phyloP scores from a whole-genome alignment of 208 protist genomes.

The Leishmania tropica region DNA sequence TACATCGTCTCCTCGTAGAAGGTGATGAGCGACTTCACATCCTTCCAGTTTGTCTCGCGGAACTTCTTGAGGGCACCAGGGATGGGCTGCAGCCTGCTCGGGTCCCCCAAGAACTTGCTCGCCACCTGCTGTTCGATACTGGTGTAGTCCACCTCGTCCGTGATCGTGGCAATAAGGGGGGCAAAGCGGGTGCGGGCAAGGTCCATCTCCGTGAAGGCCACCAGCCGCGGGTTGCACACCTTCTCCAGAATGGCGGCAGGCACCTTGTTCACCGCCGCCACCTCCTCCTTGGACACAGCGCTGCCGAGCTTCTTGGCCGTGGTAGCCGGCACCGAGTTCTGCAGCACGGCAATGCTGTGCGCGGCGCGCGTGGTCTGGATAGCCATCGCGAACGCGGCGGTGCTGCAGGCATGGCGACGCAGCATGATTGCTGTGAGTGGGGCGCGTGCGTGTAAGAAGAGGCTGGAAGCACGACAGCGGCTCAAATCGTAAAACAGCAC shows the following conservation, averaged over 20 bases:
- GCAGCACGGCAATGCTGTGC: slow-evolving; percentile 56
- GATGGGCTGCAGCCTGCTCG: slow-evolving; percentile 39
- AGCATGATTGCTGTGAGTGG: slow-evolving; percentile 5
- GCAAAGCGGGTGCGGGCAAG: slow-evolving; percentile 66
- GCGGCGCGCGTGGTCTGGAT: slow-evolving; percentile 32
- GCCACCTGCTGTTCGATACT: slow-evolving; percentile 64
- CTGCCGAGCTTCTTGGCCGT: slow-evolving; percentile 50
- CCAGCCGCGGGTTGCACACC: slow-evolving; percentile 48
- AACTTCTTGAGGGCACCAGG: slow-evolving; percentile 72
- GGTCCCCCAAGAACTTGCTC: slow-evolving; percentile 28
- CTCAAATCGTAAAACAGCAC: not conserved
- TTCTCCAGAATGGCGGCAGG: slow-evolving; percentile 54
- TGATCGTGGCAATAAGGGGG: slow-evolving; percentile 61
- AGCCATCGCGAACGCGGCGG: slow-evolving; percentile 12
- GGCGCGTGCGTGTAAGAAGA: not conserved
- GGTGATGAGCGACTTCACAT: slow-evolving; percentile 48
- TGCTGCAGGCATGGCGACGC: slow-evolving; percentile 28
- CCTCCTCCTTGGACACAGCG: slow-evolving; percentile 43
- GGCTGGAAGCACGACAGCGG: not conserved
- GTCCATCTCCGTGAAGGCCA: slow-evolving; percentile 72
- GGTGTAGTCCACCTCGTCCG: slow-evolving; percentile 56
- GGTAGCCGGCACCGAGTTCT: slow-evolving; percentile 43
- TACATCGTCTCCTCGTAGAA: slow-evolving; percentile 90
- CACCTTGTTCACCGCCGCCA: slow-evolving; percentile 57
- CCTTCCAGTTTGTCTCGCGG: slow-evolving; percentile 63